A percentile compares a stretch with the other conserved stretches of the same genome.
phyloP scores from a whole-genome alignment of 2,329 filamentous ascomycete genomes.

The Passalora sequoiae region DNA sequence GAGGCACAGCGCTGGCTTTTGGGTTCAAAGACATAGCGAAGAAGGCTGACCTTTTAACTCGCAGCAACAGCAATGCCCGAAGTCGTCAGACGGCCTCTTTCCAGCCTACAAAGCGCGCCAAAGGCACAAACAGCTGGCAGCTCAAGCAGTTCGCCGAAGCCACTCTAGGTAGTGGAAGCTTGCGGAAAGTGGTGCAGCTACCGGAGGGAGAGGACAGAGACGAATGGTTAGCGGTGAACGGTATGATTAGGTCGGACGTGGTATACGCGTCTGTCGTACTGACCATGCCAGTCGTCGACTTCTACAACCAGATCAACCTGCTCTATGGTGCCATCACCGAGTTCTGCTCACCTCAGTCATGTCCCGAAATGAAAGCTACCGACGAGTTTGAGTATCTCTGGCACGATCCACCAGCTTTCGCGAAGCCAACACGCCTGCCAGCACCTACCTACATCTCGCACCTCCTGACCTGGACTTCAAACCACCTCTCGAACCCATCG shows the following conservation, averaged over 20 bases:
- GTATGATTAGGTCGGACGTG: conserved; percentile 45
- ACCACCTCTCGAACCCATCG: conserved; percentile 89
- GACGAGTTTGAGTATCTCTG: conserved; percentile 98
- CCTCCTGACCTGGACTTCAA: conserved; percentile 93
- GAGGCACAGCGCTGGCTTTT: conserved; percentile 19
- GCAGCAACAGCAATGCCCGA: conserved; percentile 38
- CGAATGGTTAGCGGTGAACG: conserved; percentile 97
- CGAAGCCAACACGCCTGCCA: conserved; percentile 95
- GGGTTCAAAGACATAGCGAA: conserved; percentile 24
- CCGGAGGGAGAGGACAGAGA: conserved; percentile 97
- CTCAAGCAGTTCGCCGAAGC: conserved; percentile 97
- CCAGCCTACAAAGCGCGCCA: conserved; percentile 76
- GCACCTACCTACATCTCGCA: conserved; percentile 97
- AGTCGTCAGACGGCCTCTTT: conserved; percentile 83
- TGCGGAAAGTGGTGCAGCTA: conserved; percentile 93
- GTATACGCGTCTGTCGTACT: background rate
- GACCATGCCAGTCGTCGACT: conserved; percentile 97
- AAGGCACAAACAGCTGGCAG: conserved; percentile 87
- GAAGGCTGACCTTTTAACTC: conserved; percentile 35
- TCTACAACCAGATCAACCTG: conserved; percentile 99
- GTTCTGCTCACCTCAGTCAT: conserved; percentile 95
- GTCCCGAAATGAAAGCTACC: conserved; percentile 99
- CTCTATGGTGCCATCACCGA: conserved; percentile 98
- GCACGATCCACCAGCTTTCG: conserved; percentile 93
- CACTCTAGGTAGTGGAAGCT: conserved; percentile 86